Percentiles rank a stretch among this genome's conserved stretches.
Evolutionary conservation across 1,139 yeast species (phyloP).

Genomic region (Wickerhamomyces sp.): DNA sequence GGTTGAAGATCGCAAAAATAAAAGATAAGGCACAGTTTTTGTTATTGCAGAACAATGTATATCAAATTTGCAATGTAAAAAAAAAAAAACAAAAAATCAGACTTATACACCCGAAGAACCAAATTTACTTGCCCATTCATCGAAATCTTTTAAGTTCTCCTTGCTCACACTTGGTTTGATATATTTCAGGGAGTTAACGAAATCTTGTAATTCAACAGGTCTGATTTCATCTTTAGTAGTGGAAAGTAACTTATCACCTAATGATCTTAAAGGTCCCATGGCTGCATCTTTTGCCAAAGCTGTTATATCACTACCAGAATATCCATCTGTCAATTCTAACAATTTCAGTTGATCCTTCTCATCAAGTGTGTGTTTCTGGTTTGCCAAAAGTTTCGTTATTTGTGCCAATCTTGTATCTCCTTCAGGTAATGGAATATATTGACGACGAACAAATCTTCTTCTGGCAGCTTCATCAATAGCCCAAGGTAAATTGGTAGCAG

Average conservation of each 20-base stretch:
- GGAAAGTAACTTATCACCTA: constrained; percentile 81
- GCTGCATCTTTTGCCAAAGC: constrained; percentile 97
- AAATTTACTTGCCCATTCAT: constrained; percentile 84
- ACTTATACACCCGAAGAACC: constrained; percentile 85
- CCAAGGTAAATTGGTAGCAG: constrained; percentile 98
- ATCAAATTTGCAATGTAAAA: no score
- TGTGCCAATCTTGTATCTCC: constrained; percentile 75
- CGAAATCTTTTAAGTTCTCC: constrained; percentile 76
- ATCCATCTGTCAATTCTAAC: constrained; percentile 66
- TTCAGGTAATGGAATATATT: constrained; percentile 93
- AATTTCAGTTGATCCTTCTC: constrained; percentile 59
- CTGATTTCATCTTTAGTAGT: constrained; percentile 86
- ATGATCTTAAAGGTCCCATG: constrained; percentile 90
- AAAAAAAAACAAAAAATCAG: no score
- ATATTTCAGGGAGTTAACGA: constrained; percentile 68
- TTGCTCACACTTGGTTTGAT: constrained; percentile 89
- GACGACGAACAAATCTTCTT: constrained; percentile 87
- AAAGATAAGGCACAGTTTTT: no score
- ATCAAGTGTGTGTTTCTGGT: constrained; percentile 69
- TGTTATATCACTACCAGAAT: constrained; percentile 91
- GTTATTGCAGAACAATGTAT: no score
- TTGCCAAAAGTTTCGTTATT: constrained; percentile 58
- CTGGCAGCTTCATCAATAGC: constrained; percentile 97
- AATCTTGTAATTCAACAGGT: constrained; percentile 73
- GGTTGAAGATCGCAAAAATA: no score